phyloP scores from a whole-genome alignment of 192 early-diverging fungal genomes.

The Rhizophagus sp. region DNA sequence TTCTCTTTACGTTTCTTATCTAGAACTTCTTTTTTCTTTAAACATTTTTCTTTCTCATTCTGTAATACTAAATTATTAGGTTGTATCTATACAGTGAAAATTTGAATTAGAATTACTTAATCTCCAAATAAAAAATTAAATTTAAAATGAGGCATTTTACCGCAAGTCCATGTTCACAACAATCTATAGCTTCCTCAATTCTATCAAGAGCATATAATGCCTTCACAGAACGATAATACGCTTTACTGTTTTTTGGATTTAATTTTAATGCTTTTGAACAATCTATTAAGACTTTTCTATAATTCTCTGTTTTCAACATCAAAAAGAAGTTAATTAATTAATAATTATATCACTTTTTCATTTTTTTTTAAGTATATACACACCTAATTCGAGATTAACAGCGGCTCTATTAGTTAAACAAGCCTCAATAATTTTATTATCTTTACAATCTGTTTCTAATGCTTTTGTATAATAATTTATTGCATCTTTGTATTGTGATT shows the following conservation, averaged over 20 bases:
- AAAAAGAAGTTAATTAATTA: slow-evolving; percentile 20
- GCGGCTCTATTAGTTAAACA: slow-evolving; percentile 91
- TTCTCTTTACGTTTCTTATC: slow-evolving; percentile 51
- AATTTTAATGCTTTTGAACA: slow-evolving; percentile 82
- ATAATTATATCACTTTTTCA: neutral
- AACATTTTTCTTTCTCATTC: slow-evolving; percentile 34
- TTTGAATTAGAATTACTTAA: neutral
- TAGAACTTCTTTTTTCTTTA: slow-evolving; percentile 43
- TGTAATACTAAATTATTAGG: slow-evolving; percentile 35
- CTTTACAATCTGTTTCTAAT: slow-evolving; percentile 70
- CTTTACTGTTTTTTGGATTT: slow-evolving; percentile 86
- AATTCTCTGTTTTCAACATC: slow-evolving; percentile 60
- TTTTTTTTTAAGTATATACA: neutral
- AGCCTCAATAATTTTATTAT: slow-evolving; percentile 74
- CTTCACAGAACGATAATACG: slow-evolving; percentile 85
- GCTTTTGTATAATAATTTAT: slow-evolving; percentile 87
- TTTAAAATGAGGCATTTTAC: slow-evolving; percentile 59
- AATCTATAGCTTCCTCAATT: slow-evolving; percentile 83
- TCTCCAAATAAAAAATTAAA: neutral
- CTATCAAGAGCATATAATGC: slow-evolving; percentile 81
- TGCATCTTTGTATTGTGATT: slow-evolving; percentile 70
- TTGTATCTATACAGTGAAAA: slow-evolving; percentile 2
- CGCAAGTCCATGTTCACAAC: slow-evolving; percentile 73
- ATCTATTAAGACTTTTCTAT: slow-evolving; percentile 83
- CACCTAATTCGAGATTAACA: slow-evolving; percentile 81